Evolutionary conservation across 1,284 basidiomycete species (phyloP).

Genomic region (Apiotrichum sp.): DNA sequence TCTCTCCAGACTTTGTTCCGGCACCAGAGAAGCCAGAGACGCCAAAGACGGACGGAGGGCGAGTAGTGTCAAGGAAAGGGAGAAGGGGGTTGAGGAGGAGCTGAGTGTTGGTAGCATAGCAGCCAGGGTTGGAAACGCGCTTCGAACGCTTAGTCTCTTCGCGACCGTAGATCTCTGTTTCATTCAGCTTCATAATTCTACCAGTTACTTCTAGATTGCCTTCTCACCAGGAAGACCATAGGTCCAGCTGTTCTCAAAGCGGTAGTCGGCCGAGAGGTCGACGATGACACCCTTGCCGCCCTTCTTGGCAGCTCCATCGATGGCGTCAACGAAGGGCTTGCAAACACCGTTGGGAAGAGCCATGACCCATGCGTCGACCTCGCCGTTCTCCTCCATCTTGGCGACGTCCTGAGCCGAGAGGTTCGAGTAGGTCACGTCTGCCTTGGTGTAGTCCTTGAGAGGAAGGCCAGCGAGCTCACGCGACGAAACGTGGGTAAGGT

Average conservation of each 20-base stretch:
- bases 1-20: constrained; percentile 68
- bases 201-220: not conserved
- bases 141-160: constrained; percentile 62
- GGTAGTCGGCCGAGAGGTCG: constrained; percentile 90
- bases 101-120: constrained; percentile 91
- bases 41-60: constrained; percentile 84
- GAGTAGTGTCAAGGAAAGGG: constrained; percentile 58
- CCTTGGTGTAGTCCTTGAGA: constrained; percentile 77
- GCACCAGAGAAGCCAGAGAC: constrained; percentile 92
- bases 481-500: constrained; percentile 90
- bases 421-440: constrained; percentile 69
- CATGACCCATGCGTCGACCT: constrained; percentile 96
- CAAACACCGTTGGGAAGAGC: constrained; percentile 94
- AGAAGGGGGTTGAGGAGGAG: constrained; percentile 85
- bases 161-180: constrained; percentile 75
- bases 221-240: constrained; percentile 97
- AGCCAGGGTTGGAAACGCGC: constrained; percentile 93
- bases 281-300: constrained; percentile 65
- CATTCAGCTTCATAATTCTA: constrained; percentile 24
- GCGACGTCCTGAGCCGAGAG: constrained; percentile 70
- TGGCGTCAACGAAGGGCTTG: constrained; percentile 94
- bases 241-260: constrained; percentile 91
- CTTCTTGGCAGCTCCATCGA: constrained; percentile 64
- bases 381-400: constrained; percentile 75
- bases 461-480: constrained; percentile 83